Evolutionary conservation across 75 land plant species (phyloP).

Genomic region (Pinus tabuliformis): DNA sequence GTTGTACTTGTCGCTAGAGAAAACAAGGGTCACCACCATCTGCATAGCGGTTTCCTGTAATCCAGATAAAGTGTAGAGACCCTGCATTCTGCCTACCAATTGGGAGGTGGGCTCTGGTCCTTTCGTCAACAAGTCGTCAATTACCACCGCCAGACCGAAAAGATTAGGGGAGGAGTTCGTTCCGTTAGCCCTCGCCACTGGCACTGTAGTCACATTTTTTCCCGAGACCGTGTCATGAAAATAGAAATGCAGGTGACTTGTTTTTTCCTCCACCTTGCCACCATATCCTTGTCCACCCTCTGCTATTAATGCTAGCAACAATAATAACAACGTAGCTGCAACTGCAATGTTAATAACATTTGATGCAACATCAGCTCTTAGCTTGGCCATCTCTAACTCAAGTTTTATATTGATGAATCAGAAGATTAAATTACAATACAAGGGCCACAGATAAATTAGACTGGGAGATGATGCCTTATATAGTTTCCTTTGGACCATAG

Average conservation of each 20-base stretch:
- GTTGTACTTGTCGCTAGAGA: constrained; percentile 28
- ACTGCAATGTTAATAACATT: no score
- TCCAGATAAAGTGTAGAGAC: constrained; percentile 25
- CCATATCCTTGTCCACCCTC: no score
- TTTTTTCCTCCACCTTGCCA: not conserved
- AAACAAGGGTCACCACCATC: constrained; percentile 23
- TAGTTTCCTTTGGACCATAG: no score
- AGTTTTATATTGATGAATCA: no score
- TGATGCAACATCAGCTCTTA: no score
- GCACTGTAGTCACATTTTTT: constrained; percentile 6
- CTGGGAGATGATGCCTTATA: no score
- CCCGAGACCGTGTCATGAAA: constrained; percentile 29
- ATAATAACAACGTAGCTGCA: no score
- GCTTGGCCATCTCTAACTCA: no score
- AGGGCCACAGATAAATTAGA: no score
- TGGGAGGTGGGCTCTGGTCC: constrained; percentile 29
- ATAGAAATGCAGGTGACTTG: constrained; percentile 25
- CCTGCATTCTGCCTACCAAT: constrained; percentile 41
- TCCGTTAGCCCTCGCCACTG: constrained; percentile 9
- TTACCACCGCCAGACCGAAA: constrained; percentile 25
- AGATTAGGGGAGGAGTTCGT: constrained; percentile 6
- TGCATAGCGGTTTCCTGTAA: constrained; percentile 10
- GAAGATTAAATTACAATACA: no score
- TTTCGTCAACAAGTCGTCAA: constrained; percentile 35
- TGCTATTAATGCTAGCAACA: no score